Base-by-base conservation (phyloP, 2,329 filamentous ascomycete genomes). In the Dactylonectria macrodidyma region DNA sequence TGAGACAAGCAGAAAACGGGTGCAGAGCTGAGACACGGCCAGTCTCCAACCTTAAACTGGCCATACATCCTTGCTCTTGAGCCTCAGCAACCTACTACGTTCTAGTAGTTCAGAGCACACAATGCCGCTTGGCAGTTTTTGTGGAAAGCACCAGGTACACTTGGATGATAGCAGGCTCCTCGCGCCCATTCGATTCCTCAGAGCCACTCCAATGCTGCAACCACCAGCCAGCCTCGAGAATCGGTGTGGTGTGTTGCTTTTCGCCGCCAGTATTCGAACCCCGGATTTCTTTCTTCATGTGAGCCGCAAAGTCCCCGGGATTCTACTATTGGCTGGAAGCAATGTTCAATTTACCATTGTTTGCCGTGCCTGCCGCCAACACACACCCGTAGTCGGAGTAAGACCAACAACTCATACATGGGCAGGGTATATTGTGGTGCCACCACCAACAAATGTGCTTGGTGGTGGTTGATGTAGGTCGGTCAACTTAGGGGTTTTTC, bases 31-130 rank as follows among this genome's bases (percentile, higher is more conserved):
- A 63, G 60, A 63, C 60, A 63, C 46, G 24, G 52, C 33, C 34
- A 12, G 38, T 44, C 44, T 51, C 60, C 52, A 47, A 57, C 38
- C 19, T 24, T 30, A 44, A 41, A 24, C 19, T 22, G 30, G n/a
- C 41, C 41, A 57, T 38, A 44, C 36, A 57, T 56, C 52, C 48
- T 58, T 63, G 44, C 55, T 57, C 51, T 63, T 58, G 52, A 63
- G 54, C 44, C 60, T 63, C 60, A 57, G 46, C 60, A 50, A 63
- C 52, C 52, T 63, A 36, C 52, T 44, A 63, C 33, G 26, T 30
- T 4, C 4, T 7, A 30, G 26, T 30, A 30, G 26, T 30, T 30
- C 50, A 36, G 10, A 36, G 30, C 33, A 22, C 30, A 22, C 7
- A 7, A 5, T 54, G 5, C 11, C 24, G 33, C 7, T 19, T 36